Base-by-base conservation (phyloP, 2,329 filamentous ascomycete species). In the Stachybotrys chlorohalonatus region DNA sequence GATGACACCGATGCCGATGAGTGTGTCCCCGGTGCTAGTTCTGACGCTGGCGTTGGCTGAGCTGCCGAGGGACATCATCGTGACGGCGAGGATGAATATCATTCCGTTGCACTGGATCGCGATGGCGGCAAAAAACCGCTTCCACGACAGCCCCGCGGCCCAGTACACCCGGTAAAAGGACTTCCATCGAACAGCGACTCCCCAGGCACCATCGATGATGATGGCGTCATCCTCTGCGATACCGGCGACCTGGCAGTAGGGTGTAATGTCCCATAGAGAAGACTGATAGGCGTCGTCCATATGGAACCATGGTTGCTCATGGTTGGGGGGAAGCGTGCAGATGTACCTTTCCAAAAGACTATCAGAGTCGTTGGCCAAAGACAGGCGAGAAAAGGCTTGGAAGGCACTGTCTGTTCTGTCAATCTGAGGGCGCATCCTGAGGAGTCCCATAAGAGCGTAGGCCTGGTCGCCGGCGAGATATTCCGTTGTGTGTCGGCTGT, bases 401-500 rank as follows among this genome's bases (percentile, higher is more conserved):
- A 71, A 72, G 11, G 64, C 57, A 11, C 63, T 64, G 42, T 72
- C 68, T 15, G 62, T 67, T 42, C 55, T 49, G 56, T 70, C 66
- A 31, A 72, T 62, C 42, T 61, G 62, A 0, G 68, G 68, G 2
- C 68, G 63, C 46, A 66, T 54, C 8, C 66, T 62, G 46, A 72
- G 55, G 24, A 73, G 62, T 24, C 70, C 68, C 68, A 71, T 71
- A 1, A 72, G 62, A 1, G 65, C 70, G 49, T 73, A 73, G 2
- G 65, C 62, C 31, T 64, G 65, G 39, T 73, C 70, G 31, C 68
- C 68, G 1, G 60, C 53, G 15, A 63, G 57, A 16, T 42, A 32
- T 7, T 36, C 36, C 6, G 31, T 36, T 24, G 50, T 52, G 9
- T 52, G 16, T 9, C 50, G 13, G 16, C 31, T 39, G 32, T 36